Base-by-base conservation (phyloP, 2,329 filamentous ascomycete species). In the Arthrobotrys megalospora region DNA sequence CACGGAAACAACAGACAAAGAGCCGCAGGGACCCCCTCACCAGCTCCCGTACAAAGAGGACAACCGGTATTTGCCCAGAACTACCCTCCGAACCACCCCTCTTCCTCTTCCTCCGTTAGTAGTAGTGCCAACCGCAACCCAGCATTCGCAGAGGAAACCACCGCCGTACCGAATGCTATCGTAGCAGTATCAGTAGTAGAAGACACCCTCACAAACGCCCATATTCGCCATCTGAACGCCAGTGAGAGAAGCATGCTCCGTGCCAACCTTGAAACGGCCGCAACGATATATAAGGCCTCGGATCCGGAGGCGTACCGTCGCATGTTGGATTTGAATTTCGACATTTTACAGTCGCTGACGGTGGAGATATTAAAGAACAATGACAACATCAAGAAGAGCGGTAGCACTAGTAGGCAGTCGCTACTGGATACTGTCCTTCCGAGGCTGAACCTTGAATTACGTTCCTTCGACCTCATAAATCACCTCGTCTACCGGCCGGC, bases 21-120 rank as follows among this genome's bases (percentile, higher is more conserved):
- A 19, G 63, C 67, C 43, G 67, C 28, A 53, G 48, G 60, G 41
- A 72, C 75, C 28, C 62, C 67, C 16, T 72, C 75, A 34, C 75
- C 67, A 28, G 67, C 50, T 32, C 67, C 75, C 63, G 63, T 63
- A 53, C 73, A 78, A 45, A 66, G 50, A 53, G 71, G 71, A 68
- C 75, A 78, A 78, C 75, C 75, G 75, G 75, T 78, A 78, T 78
- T 78, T 78, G 75, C 75, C 63, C 75, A 78, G 58, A 78, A 72
- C 67, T 63, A 72, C 75, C 75, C 75, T 50, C 47, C 14, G 52
- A 62, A 72, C 58, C 45, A 41, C 60, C 47, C 53, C 48, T 63
- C 58, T 11, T 48, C 41, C 24, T 43, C 45, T 64, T 53, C 68
- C 34, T 47, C 38, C 19, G 16, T 62, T 65, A 72, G 53, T 71